Conservation (phyloP, 139 green algal species). For the Coccomyxa sp. region DNA sequence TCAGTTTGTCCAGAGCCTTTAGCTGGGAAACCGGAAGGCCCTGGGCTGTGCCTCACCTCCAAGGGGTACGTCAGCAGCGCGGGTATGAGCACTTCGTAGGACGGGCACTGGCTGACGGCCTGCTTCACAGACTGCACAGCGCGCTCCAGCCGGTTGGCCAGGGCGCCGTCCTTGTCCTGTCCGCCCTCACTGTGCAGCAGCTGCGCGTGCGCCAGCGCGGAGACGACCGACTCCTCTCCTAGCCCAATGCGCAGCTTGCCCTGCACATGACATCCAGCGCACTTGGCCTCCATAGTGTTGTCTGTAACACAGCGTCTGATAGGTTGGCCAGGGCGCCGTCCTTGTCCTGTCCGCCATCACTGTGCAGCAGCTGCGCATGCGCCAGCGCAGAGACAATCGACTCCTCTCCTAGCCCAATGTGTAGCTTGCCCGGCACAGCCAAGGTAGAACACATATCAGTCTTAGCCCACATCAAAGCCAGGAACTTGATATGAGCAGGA, state of each 20-base stretch:
- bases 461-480: too few species aligned
- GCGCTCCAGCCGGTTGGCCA: constrained; percentile 69
- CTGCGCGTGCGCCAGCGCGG: constrained; percentile 83
- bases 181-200: constrained; percentile 51
- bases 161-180: constrained; percentile 11
- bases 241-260: constrained; percentile 97
- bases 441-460: too few species aligned
- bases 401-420: constrained; percentile 95
- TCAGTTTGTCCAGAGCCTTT: too few species aligned
- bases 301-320: too few species aligned
- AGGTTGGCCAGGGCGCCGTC: constrained; percentile 47
- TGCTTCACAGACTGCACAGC: constrained; percentile 71
- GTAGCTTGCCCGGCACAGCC: constrained; percentile 92
- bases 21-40: too few species aligned
- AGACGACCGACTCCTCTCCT: constrained; percentile 89
- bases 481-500: too few species aligned
- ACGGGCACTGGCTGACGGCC: constrained; percentile 86
- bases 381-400: constrained; percentile 85
- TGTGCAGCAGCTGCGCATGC: constrained; percentile 75
- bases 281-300: too few species aligned
- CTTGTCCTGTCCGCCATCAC: constrained; percentile 20
- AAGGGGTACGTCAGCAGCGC: constrained; percentile 69
- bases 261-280: too few species aligned
- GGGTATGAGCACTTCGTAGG: constrained; percentile 83
- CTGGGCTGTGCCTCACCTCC: constrained; percentile 8